phyloP scores from a whole-genome alignment of 2,329 filamentous ascomycete species.

The Trichoderma polysporum region DNA sequence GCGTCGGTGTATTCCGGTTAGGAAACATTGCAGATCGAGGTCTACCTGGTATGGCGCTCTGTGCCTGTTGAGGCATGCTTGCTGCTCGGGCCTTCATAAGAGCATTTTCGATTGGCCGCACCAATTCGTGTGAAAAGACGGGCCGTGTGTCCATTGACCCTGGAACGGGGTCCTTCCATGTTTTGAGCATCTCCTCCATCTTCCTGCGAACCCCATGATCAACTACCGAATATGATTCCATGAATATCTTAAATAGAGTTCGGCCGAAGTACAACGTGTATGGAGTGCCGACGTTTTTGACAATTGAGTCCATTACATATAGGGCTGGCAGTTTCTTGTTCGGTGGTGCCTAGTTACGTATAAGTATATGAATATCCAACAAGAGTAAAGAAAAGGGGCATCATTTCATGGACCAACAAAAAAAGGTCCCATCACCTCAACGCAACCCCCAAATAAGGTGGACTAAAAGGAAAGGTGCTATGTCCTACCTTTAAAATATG shows the following conservation, averaged over 20 bases:
- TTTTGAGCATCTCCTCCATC: conserved; percentile 96
- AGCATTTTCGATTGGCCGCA: conserved; percentile 89
- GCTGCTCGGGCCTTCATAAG: conserved; percentile 75
- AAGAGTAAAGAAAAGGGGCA: background rate
- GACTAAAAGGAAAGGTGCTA: background rate
- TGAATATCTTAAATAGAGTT: conserved; percentile 90
- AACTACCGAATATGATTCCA: conserved; percentile 92
- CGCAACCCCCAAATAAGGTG: background rate
- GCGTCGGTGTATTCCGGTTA: conserved; percentile 73
- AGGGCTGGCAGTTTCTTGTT: conserved; percentile 90
- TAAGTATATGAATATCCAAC: conserved; percentile 37
- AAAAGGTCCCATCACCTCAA: background rate
- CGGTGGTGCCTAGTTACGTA: conserved; percentile 68
- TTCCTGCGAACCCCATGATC: conserved; percentile 79
- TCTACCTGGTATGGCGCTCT: conserved; percentile 47
- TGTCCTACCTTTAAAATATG: conserved; percentile 91
- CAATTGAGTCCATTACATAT: conserved; percentile 96
- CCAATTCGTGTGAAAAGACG: conserved; percentile 85
- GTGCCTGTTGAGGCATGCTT: conserved; percentile 54
- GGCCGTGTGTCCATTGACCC: conserved; percentile 90
- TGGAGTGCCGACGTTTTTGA: conserved; percentile 97
- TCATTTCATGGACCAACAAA: background rate
- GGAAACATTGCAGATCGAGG: conserved; percentile 54
- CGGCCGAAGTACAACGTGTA: conserved; percentile 94
- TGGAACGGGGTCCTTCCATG: conserved; percentile 95